These are phyloP conservation scores for Taiwanofungus camphoratus DNA, from an alignment of 1,284 basidiomycete species.

Conservation along the genomic window DNA sequence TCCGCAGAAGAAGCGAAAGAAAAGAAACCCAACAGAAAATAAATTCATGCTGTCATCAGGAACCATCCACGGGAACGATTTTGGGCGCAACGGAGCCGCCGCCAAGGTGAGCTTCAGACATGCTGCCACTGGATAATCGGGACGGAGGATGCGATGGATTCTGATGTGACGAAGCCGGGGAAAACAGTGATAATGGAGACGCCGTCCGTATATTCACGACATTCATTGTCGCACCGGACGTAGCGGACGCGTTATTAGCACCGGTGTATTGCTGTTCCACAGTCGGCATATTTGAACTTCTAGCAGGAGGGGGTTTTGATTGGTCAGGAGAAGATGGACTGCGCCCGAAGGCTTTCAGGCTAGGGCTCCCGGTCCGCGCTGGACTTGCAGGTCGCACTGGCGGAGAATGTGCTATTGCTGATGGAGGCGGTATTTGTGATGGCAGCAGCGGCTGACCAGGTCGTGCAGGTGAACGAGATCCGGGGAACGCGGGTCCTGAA, in stretches of 20 bases:
- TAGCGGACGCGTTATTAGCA: slow-evolving; percentile 4
- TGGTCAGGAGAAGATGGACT: slow-evolving; percentile 13
- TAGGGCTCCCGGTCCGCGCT: slow-evolving; percentile 13
- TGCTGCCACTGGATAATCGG: slow-evolving; percentile 14
- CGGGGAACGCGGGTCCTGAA: slow-evolving; percentile 7
- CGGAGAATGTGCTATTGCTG: slow-evolving; percentile 10
- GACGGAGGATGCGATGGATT: slow-evolving; percentile 1
- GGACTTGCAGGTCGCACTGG: slow-evolving; percentile 12
- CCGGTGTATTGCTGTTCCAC: slow-evolving; percentile 10
- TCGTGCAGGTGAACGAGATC: slow-evolving; percentile 14
- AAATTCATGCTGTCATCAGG: too few relatives aligned
- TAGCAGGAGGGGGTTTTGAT: slow-evolving; percentile 11
- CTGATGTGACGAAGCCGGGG: slow-evolving; percentile 5
- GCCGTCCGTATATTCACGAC: slow-evolving; percentile 8
- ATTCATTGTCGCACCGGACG: slow-evolving; percentile 1
- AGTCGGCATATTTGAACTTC: slow-evolving; percentile 10
- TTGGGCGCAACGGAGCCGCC: slow-evolving; percentile 11
- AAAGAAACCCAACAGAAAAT: too few relatives aligned
- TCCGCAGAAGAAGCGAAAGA: too few relatives aligned
- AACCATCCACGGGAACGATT: slow-evolving; percentile 19
- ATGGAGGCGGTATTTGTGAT: slow-evolving; percentile 11
- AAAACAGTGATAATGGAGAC: slow-evolving; percentile 8
- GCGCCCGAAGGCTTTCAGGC: slow-evolving; percentile 9
- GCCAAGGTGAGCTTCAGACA: slow-evolving; percentile 12
- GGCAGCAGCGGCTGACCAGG: slow-evolving; percentile 3